Evolutionary conservation across 768 basidiomycete species (phyloP).

Genomic region (Tulasnella sp.): DNA sequence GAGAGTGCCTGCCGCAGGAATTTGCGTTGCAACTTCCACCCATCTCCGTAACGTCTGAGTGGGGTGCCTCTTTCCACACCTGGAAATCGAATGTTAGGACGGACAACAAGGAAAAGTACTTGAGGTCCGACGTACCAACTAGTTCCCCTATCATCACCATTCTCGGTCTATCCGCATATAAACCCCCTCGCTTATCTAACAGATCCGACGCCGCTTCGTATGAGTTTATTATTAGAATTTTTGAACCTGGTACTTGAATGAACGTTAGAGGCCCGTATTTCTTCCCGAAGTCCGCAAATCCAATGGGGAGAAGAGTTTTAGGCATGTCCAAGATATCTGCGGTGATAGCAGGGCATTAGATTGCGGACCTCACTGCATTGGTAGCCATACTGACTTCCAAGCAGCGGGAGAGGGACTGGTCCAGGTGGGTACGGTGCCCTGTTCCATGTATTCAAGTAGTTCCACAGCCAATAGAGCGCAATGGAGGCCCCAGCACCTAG

Average conservation of each 20-base stretch:
- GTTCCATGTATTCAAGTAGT: background rate
- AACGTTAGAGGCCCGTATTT: conserved; percentile 28
- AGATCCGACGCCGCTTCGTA: conserved; percentile 35
- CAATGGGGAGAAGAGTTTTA: background rate
- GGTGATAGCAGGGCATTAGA: background rate
- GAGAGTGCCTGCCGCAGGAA: background rate
- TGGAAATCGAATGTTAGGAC: background rate
- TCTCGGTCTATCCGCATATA: conserved; percentile 37
- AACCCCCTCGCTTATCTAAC: conserved; percentile 35
- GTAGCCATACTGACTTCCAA: background rate
- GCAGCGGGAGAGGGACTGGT: background rate
- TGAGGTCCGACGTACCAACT: background rate
- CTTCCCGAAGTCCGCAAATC: conserved; percentile 25
- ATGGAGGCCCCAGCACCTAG: background rate
- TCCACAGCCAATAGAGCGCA: background rate
- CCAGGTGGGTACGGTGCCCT: background rate
- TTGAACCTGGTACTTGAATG: conserved; percentile 27
- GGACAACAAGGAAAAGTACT: background rate
- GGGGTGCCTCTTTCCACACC: background rate
- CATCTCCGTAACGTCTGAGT: background rate
- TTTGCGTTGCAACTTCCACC: background rate
- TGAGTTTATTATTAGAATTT: conserved; percentile 31
- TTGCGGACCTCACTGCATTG: background rate
- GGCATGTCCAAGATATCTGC: conserved; percentile 20
- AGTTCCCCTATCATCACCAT: conserved; percentile 1